Evolutionary conservation across 1,139 yeast genomes (phyloP), one percentile per base, ranked within the genome.

Genomic region (Dujonia santamariae): DNA sequence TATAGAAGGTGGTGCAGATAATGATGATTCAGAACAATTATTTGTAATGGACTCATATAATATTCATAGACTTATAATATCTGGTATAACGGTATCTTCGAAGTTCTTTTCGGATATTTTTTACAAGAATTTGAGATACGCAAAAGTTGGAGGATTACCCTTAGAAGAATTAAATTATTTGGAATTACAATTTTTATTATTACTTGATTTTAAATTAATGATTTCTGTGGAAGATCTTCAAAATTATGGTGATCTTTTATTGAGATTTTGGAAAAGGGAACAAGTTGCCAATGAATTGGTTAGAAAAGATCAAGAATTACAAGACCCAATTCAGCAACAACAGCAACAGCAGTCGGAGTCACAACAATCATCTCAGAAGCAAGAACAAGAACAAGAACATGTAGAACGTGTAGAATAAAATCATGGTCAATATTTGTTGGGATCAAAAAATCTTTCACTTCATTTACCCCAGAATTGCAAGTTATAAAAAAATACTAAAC

Each of bases 91-190:
- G 0, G 97, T 92, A 16, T 87, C 96, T 17, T 85, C 96, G 28
- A 92, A 92, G 63, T 94, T 92, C 59, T 90, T 90, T 58, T 83
- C 95, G 47, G 99, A 92, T 61, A 88, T 92, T 35, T 94, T 92
- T 56, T 92, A 94, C 70, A 92, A 94, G 53, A 92, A 94, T 59
- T 81, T 95, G 36, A 75, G 99, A 44, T 92, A 94, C 56, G 97
- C 98, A 17, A 87, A 92, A 59, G 97, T 92, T 27, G 98, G 99
- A 7, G 99, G 99, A 2, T 72, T 92, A 38, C 96, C 97, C 7
- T 72, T 90, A 38, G 96, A 88, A 39, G 99, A 92, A 54, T 72
- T 92, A 52, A 92, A 94, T 54, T 92, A 87, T 60, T 68, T 92
- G 45, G 99, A 92, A 58, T 65, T 92, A 35, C 97, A 92, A 56